Evolutionary conservation across 257 asterid species (phyloP), one percentile per base, ranked within the genome.

Genomic region (Ophiorrhiza pumila): DNA sequence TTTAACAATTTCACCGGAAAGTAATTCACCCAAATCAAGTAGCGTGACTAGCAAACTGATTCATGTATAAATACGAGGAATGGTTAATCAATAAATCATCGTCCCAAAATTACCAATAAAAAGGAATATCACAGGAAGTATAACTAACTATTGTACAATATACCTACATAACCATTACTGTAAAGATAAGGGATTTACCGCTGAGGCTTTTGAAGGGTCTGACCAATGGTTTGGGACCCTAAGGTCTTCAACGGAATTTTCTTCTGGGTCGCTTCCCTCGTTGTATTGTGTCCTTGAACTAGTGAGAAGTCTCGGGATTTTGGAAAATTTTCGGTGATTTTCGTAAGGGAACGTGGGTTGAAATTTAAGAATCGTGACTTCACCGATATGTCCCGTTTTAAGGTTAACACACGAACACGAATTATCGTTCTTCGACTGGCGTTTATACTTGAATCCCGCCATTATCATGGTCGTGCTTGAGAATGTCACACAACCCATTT

Each of bases 141-240:
- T n/a, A n/a, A n/a, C n/a, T n/a, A n/a, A n/a, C n/a, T n/a, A n/a
- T n/a, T n/a, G n/a, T n/a, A n/a, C n/a, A n/a, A n/a, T n/a, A n/a
- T n/a, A n/a, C n/a, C n/a, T n/a, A n/a, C n/a, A n/a, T n/a, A n/a
- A n/a, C n/a, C n/a, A n/a, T n/a, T n/a, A n/a, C n/a, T n/a, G n/a
- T n/a, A n/a, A n/a, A n/a, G n/a, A n/a, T n/a, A 29, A 52, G 23
- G 27, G 3, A 69, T 13, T 39, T 73, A 92, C 98, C 94, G 87
- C 84, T 1, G 80, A 62, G 45, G 98, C 96, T 83, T 79, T 88
- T 8, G 90, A 79, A 43, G 92, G 92, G 42, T 90, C 88, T 73
- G 84, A 63, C 98, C 98, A 92, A 20, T 81, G 84, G 79, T 65
- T 72, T 20, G 98, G 98, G 69, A 92, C 94, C 75, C 81, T 85